Evolutionary conservation across 2,329 filamentous ascomycete species (phyloP).

Genomic region (Diaporthe citrichinensis): DNA sequence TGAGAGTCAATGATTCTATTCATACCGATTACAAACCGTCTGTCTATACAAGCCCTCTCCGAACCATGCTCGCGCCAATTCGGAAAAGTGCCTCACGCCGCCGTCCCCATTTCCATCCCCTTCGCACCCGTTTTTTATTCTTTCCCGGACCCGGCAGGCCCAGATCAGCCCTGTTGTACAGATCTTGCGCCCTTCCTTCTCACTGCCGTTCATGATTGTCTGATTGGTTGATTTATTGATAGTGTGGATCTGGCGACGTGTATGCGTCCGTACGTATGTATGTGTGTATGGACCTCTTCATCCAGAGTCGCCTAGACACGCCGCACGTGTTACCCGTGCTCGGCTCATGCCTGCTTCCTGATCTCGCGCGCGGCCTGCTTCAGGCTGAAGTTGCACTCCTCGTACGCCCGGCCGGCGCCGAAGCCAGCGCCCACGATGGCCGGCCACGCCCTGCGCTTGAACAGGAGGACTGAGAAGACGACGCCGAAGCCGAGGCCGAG

Average conservation of each 20-base stretch:
- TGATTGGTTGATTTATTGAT: not conserved
- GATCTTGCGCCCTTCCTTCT: not conserved
- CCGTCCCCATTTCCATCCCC: not conserved
- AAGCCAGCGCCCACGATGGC: conserved; percentile 96
- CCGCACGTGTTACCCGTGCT: not conserved
- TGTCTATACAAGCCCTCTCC: conserved; percentile 31
- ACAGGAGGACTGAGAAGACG: conserved; percentile 97
- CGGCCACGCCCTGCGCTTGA: conserved; percentile 98
- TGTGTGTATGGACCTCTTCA: conserved; percentile 7
- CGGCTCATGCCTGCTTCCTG: conserved; percentile 63
- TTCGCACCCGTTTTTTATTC: not conserved
- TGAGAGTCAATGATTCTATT: conserved; percentile 42
- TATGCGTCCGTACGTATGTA: conserved; percentile 3
- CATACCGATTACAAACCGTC: conserved; percentile 35
- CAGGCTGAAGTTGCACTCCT: conserved; percentile 92
- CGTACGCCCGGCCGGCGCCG: conserved; percentile 95
- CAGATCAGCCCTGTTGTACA: conserved; percentile 37
- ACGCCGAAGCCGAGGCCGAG: conserved; percentile 97
- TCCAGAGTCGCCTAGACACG: not conserved
- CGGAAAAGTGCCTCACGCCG: not conserved
- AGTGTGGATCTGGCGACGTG: not conserved
- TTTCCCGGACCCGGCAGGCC: not conserved
- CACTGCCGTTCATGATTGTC: not conserved
- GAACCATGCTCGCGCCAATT: conserved; percentile 12
- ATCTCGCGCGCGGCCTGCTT: conserved; percentile 73